phyloP scores from a whole-genome alignment of 768 basidiomycete species.

The Mycena amicta region DNA sequence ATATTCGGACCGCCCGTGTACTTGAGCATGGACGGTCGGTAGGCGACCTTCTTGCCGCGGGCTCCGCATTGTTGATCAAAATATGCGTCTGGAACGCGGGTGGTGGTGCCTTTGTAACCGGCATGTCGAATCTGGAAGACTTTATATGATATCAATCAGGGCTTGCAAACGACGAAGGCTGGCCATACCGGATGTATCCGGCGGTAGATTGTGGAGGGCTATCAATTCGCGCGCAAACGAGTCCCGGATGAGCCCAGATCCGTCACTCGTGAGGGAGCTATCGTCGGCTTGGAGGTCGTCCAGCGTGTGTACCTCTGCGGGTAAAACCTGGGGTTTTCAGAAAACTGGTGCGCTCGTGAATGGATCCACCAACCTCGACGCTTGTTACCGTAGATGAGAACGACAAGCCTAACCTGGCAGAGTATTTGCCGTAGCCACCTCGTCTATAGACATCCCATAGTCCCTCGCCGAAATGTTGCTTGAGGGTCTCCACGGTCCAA shows the following conservation, averaged over 20 bases:
- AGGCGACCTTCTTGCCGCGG: constrained; percentile 21
- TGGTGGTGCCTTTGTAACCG: constrained; percentile 25
- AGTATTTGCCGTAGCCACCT: constrained; percentile 27
- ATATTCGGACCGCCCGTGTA: constrained; percentile 19
- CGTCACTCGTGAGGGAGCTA: constrained; percentile 25
- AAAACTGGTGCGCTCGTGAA: no score
- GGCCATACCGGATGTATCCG: constrained; percentile 18
- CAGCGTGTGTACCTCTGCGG: constrained; percentile 7
- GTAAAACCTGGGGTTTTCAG: constrained; percentile 17
- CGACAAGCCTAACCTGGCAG: constrained; percentile 25
- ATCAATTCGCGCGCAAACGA: constrained; percentile 19
- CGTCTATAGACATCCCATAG: constrained; percentile 19
- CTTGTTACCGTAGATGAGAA: constrained; percentile 25
- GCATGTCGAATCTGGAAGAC: constrained; percentile 24
- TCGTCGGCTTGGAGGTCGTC: constrained; percentile 25
- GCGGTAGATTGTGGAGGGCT: background rate
- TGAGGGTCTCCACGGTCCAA: constrained; percentile 14
- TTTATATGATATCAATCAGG: background rate
- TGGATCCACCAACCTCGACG: constrained; percentile 17
- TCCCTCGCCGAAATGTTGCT: constrained; percentile 21
- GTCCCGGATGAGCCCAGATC: constrained; percentile 26
- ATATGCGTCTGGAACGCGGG: constrained; percentile 15
- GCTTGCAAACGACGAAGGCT: background rate
- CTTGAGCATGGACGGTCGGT: constrained; percentile 24
- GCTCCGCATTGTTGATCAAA: constrained; percentile 16